Evolutionary conservation across 2,329 filamentous ascomycete species (phyloP), one percentile per base, ranked within the genome.

Genomic region (Penicillium sp.): DNA sequence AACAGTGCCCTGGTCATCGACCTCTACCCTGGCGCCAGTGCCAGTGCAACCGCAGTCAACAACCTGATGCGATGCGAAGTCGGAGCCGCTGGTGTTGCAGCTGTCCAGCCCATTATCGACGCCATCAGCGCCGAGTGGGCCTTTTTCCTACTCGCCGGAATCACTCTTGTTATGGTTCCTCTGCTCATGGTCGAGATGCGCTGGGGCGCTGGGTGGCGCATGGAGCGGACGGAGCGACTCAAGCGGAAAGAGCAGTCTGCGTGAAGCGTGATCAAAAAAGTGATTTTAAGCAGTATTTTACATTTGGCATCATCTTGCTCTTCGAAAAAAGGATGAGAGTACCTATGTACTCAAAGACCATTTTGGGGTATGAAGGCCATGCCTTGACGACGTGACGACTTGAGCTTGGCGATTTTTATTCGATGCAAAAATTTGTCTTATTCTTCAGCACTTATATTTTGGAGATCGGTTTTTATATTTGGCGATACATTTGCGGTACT

Each of bases 1-100:
- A 68, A 62, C 50, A 65, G 59, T 26, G 63, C 67, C 0, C 55
- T 71, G 14, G 50, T 71, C 8, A 66, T 71, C n/a, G 69, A 72
- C 42, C 53, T 67, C 4, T 63, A 68, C 35, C 62, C 65, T 1
- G 59, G 59, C 4, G 51, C 57, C 1, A 61, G 62, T 32, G 63
- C 66, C 10, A 69, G 67, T 40, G 69, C 67, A 2, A 66, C 62
- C 0, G 69, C 69, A 2, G 59, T 67, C 23, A 65, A 65, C 41
- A 71, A 69, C 39, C 40, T 71, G 41, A 61, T 65, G 43, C 60
- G 69, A 14, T 71, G 67, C 47, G 47, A 62, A 28, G 44, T 71
- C 9, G 67, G 65, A 14, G 69, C 69, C 4, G 67, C 54, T 0
- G 66, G 61, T 43, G 61, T 68, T 2, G 61, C 65, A 14, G 57